Conservation (phyloP, 1,284 basidiomycete species). For the Limonomyces culmigenus region DNA sequence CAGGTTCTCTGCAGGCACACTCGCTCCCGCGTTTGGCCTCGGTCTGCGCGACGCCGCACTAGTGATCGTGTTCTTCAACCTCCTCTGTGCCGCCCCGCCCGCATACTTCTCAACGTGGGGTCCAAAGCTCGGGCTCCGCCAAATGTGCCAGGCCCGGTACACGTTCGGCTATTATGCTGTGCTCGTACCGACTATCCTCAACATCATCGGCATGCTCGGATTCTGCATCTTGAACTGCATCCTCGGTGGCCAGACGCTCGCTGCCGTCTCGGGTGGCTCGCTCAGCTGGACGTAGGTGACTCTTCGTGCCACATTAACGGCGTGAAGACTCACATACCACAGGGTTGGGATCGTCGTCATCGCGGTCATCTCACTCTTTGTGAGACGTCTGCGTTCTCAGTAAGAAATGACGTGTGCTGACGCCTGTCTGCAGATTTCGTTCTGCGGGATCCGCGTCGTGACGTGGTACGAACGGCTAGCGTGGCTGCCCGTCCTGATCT, state of each 20-base stretch:
- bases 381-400: constrained; percentile 17
- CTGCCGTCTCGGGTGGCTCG: constrained; percentile 46
- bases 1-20: constrained; percentile 61
- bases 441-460: constrained; percentile 66
- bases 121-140: constrained; percentile 74
- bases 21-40: constrained; percentile 58
- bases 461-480: constrained; percentile 62
- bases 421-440: constrained; percentile 50
- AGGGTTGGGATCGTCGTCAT: constrained; percentile 87
- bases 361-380: constrained; percentile 56
- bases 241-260: constrained; percentile 63
- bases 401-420: constrained; percentile 1
- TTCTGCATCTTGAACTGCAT: constrained; percentile 70
- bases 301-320: not conserved
- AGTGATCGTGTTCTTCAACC: constrained; percentile 63
- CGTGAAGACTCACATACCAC: not conserved
- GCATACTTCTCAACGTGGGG: constrained; percentile 68
- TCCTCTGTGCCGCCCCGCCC: constrained; percentile 34
- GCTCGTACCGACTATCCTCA: constrained; percentile 45
- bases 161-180: constrained; percentile 63
- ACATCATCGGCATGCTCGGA: constrained; percentile 46
- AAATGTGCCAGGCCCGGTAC: constrained; percentile 71
- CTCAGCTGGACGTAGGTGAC: constrained; percentile 47
- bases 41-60: constrained; percentile 56
- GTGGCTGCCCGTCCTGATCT: constrained; percentile 68